Conservation (phyloP, 1,284 basidiomycete genomes). For the Ceratorhiza oryzae-sativae region DNA sequence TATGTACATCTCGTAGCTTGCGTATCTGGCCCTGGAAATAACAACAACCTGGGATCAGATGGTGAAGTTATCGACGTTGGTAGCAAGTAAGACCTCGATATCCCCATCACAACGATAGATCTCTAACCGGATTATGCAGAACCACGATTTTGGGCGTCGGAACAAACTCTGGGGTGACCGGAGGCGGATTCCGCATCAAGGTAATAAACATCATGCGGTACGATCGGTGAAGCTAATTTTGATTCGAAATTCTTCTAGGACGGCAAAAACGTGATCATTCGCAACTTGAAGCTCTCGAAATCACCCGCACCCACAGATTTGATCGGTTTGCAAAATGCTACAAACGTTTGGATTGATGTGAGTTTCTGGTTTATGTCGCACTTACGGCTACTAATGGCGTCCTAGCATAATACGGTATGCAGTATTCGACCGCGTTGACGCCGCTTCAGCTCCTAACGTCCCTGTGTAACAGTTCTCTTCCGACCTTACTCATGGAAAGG, state of each 20-base stretch:
- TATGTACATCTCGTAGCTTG: background rate
- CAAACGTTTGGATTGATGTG: conserved; percentile 42
- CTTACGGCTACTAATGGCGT: background rate
- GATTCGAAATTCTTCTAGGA: conserved; percentile 1
- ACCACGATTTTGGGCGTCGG: conserved; percentile 21
- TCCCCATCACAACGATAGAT: background rate
- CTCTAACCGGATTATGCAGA: background rate
- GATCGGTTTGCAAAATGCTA: conserved; percentile 40
- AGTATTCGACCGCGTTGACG: too few species aligned
- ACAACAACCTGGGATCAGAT: background rate
- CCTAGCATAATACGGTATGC: conserved; percentile 22
- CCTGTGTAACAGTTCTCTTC: conserved; percentile 20
- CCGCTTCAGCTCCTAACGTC: background rate
- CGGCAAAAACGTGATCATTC: conserved; percentile 42
- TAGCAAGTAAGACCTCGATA: conserved; percentile 20
- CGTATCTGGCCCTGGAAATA: background rate
- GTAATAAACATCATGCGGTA: background rate
- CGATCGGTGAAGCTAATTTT: background rate
- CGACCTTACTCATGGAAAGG: conserved; percentile 37
- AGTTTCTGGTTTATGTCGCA: background rate
- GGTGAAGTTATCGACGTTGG: conserved; percentile 39
- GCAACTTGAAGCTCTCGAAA: conserved; percentile 40
- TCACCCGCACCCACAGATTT: conserved; percentile 39
- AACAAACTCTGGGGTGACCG: conserved; percentile 35
- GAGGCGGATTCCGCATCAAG: conserved; percentile 40